Evolutionary conservation across 192 early-diverging fungal species (phyloP).

Genomic region (Gryganskiella cystojenkinii): DNA sequence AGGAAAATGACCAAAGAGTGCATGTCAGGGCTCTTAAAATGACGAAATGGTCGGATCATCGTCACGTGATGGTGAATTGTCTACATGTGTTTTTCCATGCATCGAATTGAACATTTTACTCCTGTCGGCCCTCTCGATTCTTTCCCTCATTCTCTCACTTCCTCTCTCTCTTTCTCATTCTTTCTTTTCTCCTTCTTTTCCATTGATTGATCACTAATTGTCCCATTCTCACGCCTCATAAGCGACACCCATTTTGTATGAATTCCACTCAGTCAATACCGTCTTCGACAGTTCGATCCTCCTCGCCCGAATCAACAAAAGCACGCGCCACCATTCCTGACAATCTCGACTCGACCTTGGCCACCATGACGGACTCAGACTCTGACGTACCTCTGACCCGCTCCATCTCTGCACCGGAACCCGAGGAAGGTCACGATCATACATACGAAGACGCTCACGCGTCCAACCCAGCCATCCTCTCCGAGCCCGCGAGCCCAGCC

Average conservation of each 20-base stretch:
- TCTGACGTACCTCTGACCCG: conserved; percentile 30
- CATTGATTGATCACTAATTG: neutral
- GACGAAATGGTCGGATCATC: no score
- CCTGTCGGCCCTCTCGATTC: no score
- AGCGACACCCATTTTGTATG: neutral
- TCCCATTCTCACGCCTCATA: no score
- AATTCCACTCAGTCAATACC: neutral
- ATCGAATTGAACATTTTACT: no score
- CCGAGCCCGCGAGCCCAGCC: conserved; percentile 32
- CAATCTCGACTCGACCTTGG: neutral
- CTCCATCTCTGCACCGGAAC: conserved; percentile 35
- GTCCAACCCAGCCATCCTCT: conserved; percentile 20
- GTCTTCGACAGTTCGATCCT: no score
- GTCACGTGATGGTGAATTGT: no score
- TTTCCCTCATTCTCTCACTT: no score
- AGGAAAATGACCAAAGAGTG: no score
- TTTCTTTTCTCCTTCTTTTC: neutral
- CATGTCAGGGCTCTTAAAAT: no score
- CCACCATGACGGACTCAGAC: conserved; percentile 23
- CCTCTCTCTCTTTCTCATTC: neutral
- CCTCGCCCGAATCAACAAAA: no score
- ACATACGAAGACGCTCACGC: conserved; percentile 34
- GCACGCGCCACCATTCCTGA: neutral
- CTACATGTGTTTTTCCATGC: no score
- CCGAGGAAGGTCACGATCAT: conserved; percentile 20